Base-by-base conservation (phyloP, 768 basidiomycete species). In the Boletellus emodensis region DNA sequence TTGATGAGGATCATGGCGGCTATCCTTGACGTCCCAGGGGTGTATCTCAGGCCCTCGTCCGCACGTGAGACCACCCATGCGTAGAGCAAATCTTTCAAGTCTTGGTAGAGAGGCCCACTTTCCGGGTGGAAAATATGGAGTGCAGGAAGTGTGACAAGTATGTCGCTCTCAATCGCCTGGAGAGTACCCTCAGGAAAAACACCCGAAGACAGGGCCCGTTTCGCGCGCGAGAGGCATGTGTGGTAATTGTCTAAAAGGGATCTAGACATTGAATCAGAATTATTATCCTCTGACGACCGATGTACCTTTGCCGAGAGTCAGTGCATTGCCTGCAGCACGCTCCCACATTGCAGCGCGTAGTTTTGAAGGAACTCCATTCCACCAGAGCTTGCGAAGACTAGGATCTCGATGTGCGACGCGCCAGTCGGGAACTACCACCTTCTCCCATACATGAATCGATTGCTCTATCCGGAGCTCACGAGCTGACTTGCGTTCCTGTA, bases 1-100 rank as follows among this genome's bases (percentile, higher is more conserved):
- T 87, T 93, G 61, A 95, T 72, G 36, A 94, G 71, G 40, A 94
- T 73, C 89, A 94, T 92, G 1, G 85, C 92, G 8, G 87, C 92
- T 46, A 93, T 76, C 63, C 80, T 86, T 17, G 88, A 80, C 9
- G 76, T 75, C 12, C 89, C 89, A 9, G 67, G 40, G 1, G 77
- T 81, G 62, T 94, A 94, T 36, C 85, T 82, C 37, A 93, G 72
- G 9, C 86, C 87, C 66, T 89, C 87, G 50, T 93, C 90, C 41
- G 83, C 86, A 45, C 91, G 80, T 33, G 90, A 78, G 34, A 94
- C 88, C 2, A 92, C 83, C 90, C 90, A 94, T 3, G 93, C 92
- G 59, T 81, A 84, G 5, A 94, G 69, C 74, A 95, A 78, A 49
- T 94, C 88, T 59, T 85, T 85, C 45, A 94, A 70, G 53, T 95